Evolutionary conservation across 495 filamentous ascomycete species (phyloP).

Genomic region (Corynascus novoguineensis): DNA sequence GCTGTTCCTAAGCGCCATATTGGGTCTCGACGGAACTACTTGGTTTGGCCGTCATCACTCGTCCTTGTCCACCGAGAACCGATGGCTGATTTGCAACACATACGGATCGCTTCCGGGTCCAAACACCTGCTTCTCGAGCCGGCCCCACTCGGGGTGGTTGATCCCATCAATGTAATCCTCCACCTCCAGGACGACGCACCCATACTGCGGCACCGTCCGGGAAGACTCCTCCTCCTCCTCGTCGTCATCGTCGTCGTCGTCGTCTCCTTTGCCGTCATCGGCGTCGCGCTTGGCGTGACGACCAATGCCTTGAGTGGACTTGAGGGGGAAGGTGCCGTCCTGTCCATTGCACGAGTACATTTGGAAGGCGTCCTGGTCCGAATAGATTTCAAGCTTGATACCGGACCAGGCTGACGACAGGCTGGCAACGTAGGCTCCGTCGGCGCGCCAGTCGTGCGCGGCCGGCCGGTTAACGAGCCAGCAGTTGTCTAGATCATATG

Average conservation of each 20-base stretch:
- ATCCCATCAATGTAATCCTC: constrained; percentile 77
- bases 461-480: constrained; percentile 41
- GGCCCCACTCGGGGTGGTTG: constrained; percentile 73
- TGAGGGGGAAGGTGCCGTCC: constrained; percentile 59
- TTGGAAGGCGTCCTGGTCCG: constrained; percentile 73
- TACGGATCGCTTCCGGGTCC: constrained; percentile 57
- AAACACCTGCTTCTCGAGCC: constrained; percentile 55
- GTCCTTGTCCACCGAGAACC: constrained; percentile 35
- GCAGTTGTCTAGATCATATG: constrained; percentile 41
- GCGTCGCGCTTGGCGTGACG: constrained; percentile 14
- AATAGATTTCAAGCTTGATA: constrained; percentile 65
- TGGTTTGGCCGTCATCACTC: background rate
- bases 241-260: background rate
- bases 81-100: constrained; percentile 60
- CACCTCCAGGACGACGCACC: constrained; percentile 65
- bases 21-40: too few species aligned
- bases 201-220: constrained; percentile 56
- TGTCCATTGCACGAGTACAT: constrained; percentile 71
- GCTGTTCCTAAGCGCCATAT: too few species aligned
- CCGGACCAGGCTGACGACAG: constrained; percentile 60
- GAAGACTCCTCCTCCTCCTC: background rate
- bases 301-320: constrained; percentile 56
- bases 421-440: constrained; percentile 52
- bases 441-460: constrained; percentile 52
- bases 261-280: background rate